Evolutionary conservation across 371 early-diverging fungal genomes (phyloP).

Genomic region (Basidiobolus heterosporus): DNA sequence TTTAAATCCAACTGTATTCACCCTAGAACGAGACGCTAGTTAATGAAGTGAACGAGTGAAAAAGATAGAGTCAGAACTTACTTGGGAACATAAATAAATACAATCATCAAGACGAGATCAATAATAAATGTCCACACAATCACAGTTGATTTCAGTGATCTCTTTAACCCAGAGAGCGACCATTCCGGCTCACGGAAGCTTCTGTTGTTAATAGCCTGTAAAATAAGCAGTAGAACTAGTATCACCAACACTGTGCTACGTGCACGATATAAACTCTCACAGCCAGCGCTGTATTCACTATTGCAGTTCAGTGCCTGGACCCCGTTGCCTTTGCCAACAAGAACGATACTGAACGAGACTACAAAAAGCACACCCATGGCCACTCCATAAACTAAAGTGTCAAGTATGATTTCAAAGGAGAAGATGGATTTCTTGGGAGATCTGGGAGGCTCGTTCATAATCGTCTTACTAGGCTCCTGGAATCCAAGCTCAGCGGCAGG

Average conservation of each 20-base stretch:
- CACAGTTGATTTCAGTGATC: slow-evolving; percentile 31
- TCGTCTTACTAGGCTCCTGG: slow-evolving; percentile 58
- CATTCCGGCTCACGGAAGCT: slow-evolving; percentile 42
- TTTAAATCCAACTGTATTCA: slow-evolving; percentile 52
- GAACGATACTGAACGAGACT: slow-evolving; percentile 41
- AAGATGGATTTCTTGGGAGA: slow-evolving; percentile 43
- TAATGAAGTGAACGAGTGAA: slow-evolving; percentile 21
- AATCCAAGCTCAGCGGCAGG: slow-evolving; percentile 71
- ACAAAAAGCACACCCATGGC: slow-evolving; percentile 45
- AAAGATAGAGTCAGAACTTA: slow-evolving; percentile 36
- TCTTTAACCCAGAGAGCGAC: slow-evolving; percentile 18
- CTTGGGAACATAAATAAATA: slow-evolving; percentile 54
- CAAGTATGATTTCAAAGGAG: slow-evolving; percentile 38
- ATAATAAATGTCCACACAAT: slow-evolving; percentile 28
- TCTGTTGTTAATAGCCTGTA: slow-evolving; percentile 59
- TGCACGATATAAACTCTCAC: slow-evolving; percentile 53
- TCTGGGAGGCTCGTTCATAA: slow-evolving; percentile 75
- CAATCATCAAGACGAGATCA: slow-evolving; percentile 31
- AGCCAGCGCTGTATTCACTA: slow-evolving; percentile 32
- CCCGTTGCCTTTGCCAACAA: slow-evolving; percentile 40
- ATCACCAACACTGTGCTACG: slow-evolving; percentile 54
- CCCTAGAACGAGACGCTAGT: slow-evolving; percentile 17
- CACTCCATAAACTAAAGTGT: slow-evolving; percentile 59
- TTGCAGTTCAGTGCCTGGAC: slow-evolving; percentile 45
- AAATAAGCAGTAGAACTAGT: slow-evolving; percentile 38